Base-by-base conservation (phyloP, 2,329 filamentous ascomycete species). In the Pseudogymnoascus sp. region DNA sequence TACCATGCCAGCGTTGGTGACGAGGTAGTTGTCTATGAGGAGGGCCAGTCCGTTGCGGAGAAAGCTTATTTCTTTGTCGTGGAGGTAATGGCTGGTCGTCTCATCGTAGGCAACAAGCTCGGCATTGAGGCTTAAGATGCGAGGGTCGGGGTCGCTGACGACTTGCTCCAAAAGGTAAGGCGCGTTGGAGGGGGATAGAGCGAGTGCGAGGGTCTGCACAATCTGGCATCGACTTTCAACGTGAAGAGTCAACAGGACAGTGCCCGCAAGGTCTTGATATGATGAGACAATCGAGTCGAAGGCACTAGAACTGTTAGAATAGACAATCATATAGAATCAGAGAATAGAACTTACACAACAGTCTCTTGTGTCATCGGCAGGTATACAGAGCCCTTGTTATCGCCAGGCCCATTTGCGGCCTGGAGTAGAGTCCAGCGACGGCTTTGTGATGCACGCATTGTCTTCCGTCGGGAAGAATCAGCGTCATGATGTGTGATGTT, bases 21-120 rank as follows among this genome's bases (percentile, higher is more conserved):
- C 85, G 2, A 97, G 85, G 71, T 89, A 90, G 8, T 82, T 80
- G 73, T 96, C 93, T 69, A 95, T 88, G 19, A 97, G 84, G 17
- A 86, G 78, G 7, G 89, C 87, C 2, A 97, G 81, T 0, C 92
- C 90, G 0, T 81, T 84, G 6, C 90, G 87, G 65, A 97, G 84
- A 75, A 95, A 96, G 10, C 79, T 79, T 9, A 86, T 83, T 74
- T 96, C 91, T 42, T 83, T 78, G 7, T 83, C 77, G 3, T 90
- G 87, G 4, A 97, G 82, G 73, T 89, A 91, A 2, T 83, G 82
- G 3, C 86, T 84, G 38, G 92, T 82, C 21, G 89, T 92, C 70
- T 93, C 91, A 74, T 97, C 93, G 74, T 96, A 96, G 26, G 85
- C 80, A n/a, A 96, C 87, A 31, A 99, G 82, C 66, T 92, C 88